Evolutionary conservation across 176 grass and related monocot species (phyloP).

Genomic region (Carex parvula): DNA sequence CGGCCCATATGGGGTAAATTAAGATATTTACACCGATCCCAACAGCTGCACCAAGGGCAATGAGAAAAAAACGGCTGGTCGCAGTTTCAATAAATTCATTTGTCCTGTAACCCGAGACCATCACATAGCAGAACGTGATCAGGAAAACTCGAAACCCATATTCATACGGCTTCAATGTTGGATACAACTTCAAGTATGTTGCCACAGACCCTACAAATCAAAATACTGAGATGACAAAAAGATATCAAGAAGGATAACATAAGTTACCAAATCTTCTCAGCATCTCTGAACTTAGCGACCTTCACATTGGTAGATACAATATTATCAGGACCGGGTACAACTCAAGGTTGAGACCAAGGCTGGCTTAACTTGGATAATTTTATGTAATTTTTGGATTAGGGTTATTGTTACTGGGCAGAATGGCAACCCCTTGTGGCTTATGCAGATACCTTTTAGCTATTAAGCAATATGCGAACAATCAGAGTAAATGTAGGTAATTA

Average conservation of each 20-base stretch:
- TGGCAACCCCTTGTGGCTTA: background rate
- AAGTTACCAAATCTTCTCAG: background rate
- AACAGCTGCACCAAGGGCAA: conserved; percentile 80
- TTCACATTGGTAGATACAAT: background rate
- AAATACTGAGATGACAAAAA: conserved; percentile 12
- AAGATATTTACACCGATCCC: conserved; percentile 78
- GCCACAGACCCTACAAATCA: conserved; percentile 49
- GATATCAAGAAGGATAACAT: background rate
- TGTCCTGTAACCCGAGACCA: conserved; percentile 82
- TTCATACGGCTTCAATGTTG: conserved; percentile 83
- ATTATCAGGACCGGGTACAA: background rate
- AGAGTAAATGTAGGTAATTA: conserved; percentile 26
- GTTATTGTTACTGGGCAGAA: background rate
- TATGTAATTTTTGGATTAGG: too few relatives aligned
- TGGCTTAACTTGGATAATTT: too few relatives aligned
- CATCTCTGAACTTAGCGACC: background rate
- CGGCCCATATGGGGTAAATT: conserved; percentile 92
- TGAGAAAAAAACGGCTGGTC: conserved; percentile 74
- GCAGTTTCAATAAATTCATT: conserved; percentile 59
- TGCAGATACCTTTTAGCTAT: background rate
- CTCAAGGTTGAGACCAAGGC: background rate
- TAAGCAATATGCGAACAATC: background rate
- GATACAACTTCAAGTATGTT: conserved; percentile 70
- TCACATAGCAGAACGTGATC: conserved; percentile 85
- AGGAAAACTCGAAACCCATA: conserved; percentile 94